A percentile compares a stretch with the other conserved stretches of the same genome.
Evolutionary conservation across 768 basidiomycete species (phyloP).

Genomic region (Phaeolepiota aurea): DNA sequence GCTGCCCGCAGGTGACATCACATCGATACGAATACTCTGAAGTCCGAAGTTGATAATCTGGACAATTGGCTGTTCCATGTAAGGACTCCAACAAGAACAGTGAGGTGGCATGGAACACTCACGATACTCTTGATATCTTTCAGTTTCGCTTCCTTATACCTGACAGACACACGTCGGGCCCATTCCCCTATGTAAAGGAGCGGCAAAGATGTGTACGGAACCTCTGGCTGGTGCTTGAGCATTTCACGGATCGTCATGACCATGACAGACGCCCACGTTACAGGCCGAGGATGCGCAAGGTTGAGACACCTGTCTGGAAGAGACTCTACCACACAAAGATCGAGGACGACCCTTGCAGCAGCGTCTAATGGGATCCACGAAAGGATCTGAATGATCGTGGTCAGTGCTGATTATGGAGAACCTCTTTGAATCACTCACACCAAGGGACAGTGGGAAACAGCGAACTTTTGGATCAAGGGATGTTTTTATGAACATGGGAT

Average conservation of each 20-base stretch:
- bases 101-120: too few relatives aligned
- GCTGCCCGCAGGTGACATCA: not conserved
- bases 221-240: not conserved
- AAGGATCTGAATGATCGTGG: not conserved
- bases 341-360: not conserved
- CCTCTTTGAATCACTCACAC: not conserved
- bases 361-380: not conserved
- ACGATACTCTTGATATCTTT: not conserved
- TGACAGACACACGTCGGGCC: not conserved
- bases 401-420: not conserved
- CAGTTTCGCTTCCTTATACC: not conserved
- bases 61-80: not conserved
- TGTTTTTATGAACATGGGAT: constrained; percentile 29
- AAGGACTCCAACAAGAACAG: not conserved
- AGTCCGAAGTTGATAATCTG: not conserved
- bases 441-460: not conserved
- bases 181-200: not conserved
- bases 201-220: not conserved
- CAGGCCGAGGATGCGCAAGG: not conserved
- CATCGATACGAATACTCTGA: not conserved
- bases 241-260: not conserved
- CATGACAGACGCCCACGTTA: not conserved
- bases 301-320: not conserved
- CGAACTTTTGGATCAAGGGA: not conserved
- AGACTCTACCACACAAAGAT: not conserved